Evolutionary conservation across 345 rosid genomes (phyloP).

Genomic region (Boechera retrofracta): DNA sequence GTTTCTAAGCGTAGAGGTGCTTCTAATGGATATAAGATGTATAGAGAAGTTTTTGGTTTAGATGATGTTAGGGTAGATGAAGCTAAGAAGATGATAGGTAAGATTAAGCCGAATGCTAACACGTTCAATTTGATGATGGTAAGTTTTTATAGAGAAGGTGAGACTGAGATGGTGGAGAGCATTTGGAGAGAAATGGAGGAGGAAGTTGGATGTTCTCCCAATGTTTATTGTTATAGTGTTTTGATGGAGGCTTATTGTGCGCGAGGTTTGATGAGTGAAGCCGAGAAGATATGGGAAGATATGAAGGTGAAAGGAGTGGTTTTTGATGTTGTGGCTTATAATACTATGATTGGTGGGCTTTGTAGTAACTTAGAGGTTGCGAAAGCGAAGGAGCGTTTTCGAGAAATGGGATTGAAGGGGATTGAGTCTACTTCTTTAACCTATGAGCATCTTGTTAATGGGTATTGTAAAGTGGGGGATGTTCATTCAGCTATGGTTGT

Average conservation of each 20-base stretch:
- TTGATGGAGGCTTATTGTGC: conserved; percentile 61
- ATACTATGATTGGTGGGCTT: conserved; percentile 71
- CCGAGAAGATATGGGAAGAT: conserved; percentile 67
- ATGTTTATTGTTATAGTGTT: conserved; percentile 60
- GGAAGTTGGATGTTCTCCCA: conserved; percentile 49
- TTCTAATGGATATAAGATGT: conserved; percentile 58
- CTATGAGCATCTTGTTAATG: conserved; percentile 65
- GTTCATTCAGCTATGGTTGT: conserved; percentile 59
- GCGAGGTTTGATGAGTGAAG: conserved; percentile 64
- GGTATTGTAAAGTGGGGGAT: conserved; percentile 65
- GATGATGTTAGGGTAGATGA: conserved; percentile 34
- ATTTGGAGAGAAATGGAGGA: conserved; percentile 69
- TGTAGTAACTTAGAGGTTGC: conserved; percentile 56
- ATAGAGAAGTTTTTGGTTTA: conserved; percentile 62
- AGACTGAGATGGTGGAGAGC: conserved; percentile 62
- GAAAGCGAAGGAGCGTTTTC: conserved; percentile 62
- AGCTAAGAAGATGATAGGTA: conserved; percentile 39
- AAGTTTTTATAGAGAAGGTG: conserved; percentile 63
- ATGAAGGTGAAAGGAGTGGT: conserved; percentile 59
- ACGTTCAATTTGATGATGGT: conserved; percentile 73
- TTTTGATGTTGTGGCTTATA: conserved; percentile 64
- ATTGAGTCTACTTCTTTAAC: conserved; percentile 54
- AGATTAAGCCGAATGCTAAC: conserved; percentile 60
- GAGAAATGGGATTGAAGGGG: conserved; percentile 65
- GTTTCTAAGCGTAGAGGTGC: conserved; percentile 56